Percentiles rank a stretch among this genome's conserved stretches.
These are phyloP conservation scores for Metarhizium guizhouense DNA, from an alignment of 2,329 filamentous ascomycete genomes.

Conservation along the genomic window DNA sequence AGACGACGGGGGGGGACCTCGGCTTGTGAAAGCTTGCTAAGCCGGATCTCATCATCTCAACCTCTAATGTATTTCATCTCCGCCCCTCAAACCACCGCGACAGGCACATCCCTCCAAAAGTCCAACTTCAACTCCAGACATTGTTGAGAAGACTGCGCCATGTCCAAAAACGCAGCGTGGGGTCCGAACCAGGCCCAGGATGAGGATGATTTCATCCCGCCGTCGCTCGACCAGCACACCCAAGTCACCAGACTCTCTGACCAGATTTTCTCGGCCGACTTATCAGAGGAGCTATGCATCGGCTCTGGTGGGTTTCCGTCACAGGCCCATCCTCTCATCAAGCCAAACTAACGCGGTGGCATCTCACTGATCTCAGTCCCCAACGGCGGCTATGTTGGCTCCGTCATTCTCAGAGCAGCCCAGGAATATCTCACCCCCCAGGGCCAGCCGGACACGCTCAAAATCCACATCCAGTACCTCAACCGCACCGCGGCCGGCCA, in stretches of 20 bases:
- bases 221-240: background rate
- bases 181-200: background rate
- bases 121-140: no score
- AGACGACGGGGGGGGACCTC: no score
- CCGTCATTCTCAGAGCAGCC: conserved; percentile 28
- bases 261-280: background rate
- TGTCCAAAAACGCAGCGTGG: background rate
- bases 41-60: no score
- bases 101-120: no score
- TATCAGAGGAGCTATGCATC: background rate
- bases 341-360: background rate
- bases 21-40: no score
- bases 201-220: background rate
- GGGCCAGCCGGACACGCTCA: conserved; percentile 28
- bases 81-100: no score
- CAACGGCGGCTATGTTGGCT: conserved; percentile 37
- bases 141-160: no score
- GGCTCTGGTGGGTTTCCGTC: background rate
- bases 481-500: conserved; percentile 27
- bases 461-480: conserved; percentile 33
- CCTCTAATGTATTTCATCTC: no score
- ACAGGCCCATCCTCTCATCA: background rate
- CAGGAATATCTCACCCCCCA: conserved; percentile 22
- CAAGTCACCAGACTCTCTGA: background rate
- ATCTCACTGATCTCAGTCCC: conserved; percentile 30